A percentile compares a stretch with the other conserved stretches of the same genome.
phyloP scores from a whole-genome alignment of 83 land plant species.

The Diphasiastrum complanatum region DNA sequence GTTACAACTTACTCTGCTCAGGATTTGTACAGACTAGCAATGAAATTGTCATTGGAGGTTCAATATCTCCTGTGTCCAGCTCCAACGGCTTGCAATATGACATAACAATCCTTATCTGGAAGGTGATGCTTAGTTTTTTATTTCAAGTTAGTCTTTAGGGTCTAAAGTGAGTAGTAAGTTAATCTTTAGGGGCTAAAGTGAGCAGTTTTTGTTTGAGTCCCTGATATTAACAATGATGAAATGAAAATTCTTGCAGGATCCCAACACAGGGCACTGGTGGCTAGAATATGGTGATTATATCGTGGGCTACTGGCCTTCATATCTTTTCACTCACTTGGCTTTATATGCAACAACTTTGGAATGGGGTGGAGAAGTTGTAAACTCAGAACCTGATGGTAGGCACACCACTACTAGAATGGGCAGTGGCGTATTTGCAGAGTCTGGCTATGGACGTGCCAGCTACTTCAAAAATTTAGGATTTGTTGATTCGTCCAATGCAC shows the following conservation, averaged over 20 bases:
- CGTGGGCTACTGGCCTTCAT: slow-evolving; percentile 56
- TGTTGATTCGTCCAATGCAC: slow-evolving; percentile 38
- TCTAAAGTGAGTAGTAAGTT: neutral
- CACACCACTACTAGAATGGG: slow-evolving; percentile 61
- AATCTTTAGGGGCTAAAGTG: neutral
- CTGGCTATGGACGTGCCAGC: slow-evolving; percentile 41
- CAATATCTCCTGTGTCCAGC: slow-evolving; percentile 24
- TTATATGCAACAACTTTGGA: slow-evolving; percentile 41
- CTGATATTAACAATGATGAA: neutral
- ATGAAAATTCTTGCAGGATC: slow-evolving; percentile 27
- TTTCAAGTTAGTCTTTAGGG: neutral
- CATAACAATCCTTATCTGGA: slow-evolving; percentile 31
- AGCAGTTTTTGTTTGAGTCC: neutral
- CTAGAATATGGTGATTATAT: slow-evolving; percentile 36
- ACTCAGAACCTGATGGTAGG: slow-evolving; percentile 23
- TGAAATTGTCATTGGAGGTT: slow-evolving; percentile 24
- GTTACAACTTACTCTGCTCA: slow-evolving; percentile 37
- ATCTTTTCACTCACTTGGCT: slow-evolving; percentile 35
- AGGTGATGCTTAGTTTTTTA: slow-evolving; percentile 8
- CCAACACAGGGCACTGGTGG: slow-evolving; percentile 53
- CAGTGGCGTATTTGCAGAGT: slow-evolving; percentile 48
- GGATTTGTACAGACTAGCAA: slow-evolving; percentile 27
- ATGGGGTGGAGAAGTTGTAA: slow-evolving; percentile 62
- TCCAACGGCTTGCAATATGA: slow-evolving; percentile 24
- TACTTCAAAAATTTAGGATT: slow-evolving; percentile 37